A percentile compares a stretch with the other conserved stretches of the same genome.
Evolutionary conservation across 805 yeast genomes (phyloP).

Genomic region (Kodamaea kaohsiungensis): DNA sequence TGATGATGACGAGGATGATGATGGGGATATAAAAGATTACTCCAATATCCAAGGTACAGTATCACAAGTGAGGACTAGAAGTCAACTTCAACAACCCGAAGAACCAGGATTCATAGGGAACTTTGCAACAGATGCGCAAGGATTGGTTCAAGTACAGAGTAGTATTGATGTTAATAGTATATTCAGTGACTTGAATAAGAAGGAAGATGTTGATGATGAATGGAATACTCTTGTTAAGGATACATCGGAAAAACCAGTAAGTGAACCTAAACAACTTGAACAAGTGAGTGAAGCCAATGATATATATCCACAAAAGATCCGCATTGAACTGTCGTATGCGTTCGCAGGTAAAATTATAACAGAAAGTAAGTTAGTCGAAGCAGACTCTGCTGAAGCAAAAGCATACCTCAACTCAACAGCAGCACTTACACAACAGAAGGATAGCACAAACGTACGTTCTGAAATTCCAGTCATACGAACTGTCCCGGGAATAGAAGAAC

Average conservation of each 20-base stretch:
- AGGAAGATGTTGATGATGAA: conserved; percentile 6
- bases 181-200: conserved; percentile 26
- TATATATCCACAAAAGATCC: conserved; percentile 51
- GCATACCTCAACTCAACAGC: conserved; percentile 67
- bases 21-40: conserved; percentile 37
- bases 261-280: not conserved
- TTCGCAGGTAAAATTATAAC: conserved; percentile 85
- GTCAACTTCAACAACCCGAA: conserved; percentile 44
- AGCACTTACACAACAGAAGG: conserved; percentile 22
- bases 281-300: conserved; percentile 1
- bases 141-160: conserved; percentile 12
- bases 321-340: conserved; percentile 74
- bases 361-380: conserved; percentile 77
- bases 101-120: conserved; percentile 12
- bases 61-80: conserved; percentile 69
- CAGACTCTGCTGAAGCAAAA: conserved; percentile 81
- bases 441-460: conserved; percentile 20
- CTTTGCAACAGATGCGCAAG: conserved; percentile 19
- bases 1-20: conserved; percentile 27
- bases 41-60: conserved; percentile 51
- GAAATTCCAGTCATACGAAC: conserved; percentile 37
- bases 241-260: conserved; percentile 4
- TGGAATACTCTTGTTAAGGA: conserved; percentile 15
- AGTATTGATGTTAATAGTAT: conserved; percentile 34
- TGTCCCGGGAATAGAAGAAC: conserved; percentile 31